phyloP scores from a whole-genome alignment of 2,329 filamentous ascomycete genomes.

The Dothistroma septosporum region DNA sequence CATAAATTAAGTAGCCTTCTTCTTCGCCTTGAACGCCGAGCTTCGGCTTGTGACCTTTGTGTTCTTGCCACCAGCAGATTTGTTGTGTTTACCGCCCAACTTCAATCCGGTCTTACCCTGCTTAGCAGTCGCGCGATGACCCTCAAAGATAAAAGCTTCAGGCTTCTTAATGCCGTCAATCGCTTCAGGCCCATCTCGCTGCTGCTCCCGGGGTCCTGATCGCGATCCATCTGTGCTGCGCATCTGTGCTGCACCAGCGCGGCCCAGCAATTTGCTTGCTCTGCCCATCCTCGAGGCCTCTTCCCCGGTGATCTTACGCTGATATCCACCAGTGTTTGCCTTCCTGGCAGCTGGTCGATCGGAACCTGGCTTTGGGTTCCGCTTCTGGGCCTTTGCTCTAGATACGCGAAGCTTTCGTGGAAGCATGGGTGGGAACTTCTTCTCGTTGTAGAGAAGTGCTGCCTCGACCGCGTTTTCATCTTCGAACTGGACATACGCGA shows the following conservation, averaged over 20 bases:
- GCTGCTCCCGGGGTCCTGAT: not conserved
- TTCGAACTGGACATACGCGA: slow-evolving; percentile 95
- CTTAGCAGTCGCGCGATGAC: slow-evolving; percentile 65
- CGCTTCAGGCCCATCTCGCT: slow-evolving; percentile 2
- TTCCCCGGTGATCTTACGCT: slow-evolving; percentile 65
- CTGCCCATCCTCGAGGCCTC: slow-evolving; percentile 69
- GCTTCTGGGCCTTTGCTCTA: slow-evolving; percentile 69
- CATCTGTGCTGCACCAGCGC: slow-evolving; percentile 55
- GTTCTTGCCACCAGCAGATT: slow-evolving; percentile 40
- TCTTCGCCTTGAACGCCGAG: slow-evolving; percentile 47
- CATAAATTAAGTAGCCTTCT: slow-evolving; percentile 19
- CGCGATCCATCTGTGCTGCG: slow-evolving; percentile 1
- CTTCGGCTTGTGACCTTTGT: slow-evolving; percentile 43
- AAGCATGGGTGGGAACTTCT: slow-evolving; percentile 93
- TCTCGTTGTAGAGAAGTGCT: slow-evolving; percentile 81
- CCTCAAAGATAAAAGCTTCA: slow-evolving; percentile 75
- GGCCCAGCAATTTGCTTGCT: slow-evolving; percentile 68
- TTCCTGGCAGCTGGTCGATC: slow-evolving; percentile 28
- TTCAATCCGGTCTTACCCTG: slow-evolving; percentile 62
- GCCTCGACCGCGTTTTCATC: slow-evolving; percentile 84
- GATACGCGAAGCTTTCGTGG: slow-evolving; percentile 80
- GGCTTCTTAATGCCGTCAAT: slow-evolving; percentile 51
- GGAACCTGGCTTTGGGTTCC: slow-evolving; percentile 42
- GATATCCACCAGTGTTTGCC: slow-evolving; percentile 45
- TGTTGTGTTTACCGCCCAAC: slow-evolving; percentile 53